phyloP scores from a whole-genome alignment of 257 asterid genomes.

The Cruciata laevipes region DNA sequence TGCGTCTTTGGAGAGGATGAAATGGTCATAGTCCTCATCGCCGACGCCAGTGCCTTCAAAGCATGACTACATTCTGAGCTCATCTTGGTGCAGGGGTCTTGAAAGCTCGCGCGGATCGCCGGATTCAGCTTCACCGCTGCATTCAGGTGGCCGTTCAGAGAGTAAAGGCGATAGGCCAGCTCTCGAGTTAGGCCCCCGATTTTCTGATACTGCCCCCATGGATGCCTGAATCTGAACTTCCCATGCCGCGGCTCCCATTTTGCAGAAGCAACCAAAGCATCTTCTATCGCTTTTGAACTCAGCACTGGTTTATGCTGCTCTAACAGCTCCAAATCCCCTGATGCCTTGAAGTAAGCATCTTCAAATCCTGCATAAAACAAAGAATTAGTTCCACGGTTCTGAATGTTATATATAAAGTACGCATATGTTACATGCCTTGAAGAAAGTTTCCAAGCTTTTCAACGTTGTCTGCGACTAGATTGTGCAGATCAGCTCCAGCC shows the following conservation, averaged over 20 bases:
- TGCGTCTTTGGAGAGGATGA: conserved; percentile 19
- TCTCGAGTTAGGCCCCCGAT: conserved; percentile 43
- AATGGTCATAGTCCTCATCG: conserved; percentile 37
- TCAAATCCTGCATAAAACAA: conserved; percentile 46
- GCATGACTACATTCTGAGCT: conserved; percentile 39
- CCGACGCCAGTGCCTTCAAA: conserved; percentile 34
- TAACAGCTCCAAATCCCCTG: conserved; percentile 18
- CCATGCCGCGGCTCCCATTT: conserved; percentile 83
- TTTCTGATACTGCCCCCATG: conserved; percentile 58
- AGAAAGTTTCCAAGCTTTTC: conserved; percentile 53
- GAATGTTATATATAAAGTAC: too few species aligned
- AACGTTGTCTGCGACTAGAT: conserved; percentile 41
- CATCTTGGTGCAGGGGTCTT: conserved; percentile 39
- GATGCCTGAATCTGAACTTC: conserved; percentile 46
- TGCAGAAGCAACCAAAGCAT: conserved; percentile 52
- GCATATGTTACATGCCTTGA: conserved; percentile 37
- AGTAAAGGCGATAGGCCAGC: conserved; percentile 51
- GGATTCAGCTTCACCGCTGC: conserved; percentile 37
- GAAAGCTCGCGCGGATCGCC: conserved; percentile 24
- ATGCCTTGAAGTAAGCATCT: conserved; percentile 33
- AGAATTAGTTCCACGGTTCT: too few species aligned
- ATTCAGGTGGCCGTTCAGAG: conserved; percentile 38
- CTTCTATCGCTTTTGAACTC: conserved; percentile 47
- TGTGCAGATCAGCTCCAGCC: conserved; percentile 76
- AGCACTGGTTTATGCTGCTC: conserved; percentile 38